Base-by-base conservation (phyloP, 495 filamentous ascomycete genomes). In the Neurospora sp. region DNA sequence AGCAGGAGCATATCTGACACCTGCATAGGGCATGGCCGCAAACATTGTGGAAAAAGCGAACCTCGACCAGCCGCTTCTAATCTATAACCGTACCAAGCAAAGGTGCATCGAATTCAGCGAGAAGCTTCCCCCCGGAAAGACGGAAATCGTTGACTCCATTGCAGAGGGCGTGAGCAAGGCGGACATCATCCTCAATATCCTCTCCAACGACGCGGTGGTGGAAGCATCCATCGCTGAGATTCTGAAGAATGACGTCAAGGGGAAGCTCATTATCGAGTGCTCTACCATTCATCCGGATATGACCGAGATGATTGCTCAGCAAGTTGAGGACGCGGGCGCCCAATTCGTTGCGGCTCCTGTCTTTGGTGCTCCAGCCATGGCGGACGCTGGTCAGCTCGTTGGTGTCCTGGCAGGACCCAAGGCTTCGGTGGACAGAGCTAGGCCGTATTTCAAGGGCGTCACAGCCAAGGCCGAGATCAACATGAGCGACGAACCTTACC, bases 221-320 rank as follows among this genome's bases (percentile, higher is more conserved):
- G 82, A 84, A 53, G 81, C 82, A 3, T 87, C 89, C 70, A 84
- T 93, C 44, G 82, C 85, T 69, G 76, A 81, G 16, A 79, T 86
- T 40, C 80, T 91, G 73, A 79, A 87, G n/a, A 20, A 71, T 75
- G 85, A 91, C 70, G 83, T 90, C 9, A 83, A 83, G 18, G 90
- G 89, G 42, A 94, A 94, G 81, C 82, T 93, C 20, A 88, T 97
- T 72, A 84, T 97, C 44, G 94, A 97, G 76, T 94, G 91, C 85
- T 95, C 92, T 1, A 98, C 94, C 61, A 89, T 98, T 42, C 91
- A 94, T 80, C 94, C 94, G 0, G 90, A 94, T 53, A 96, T 92
- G 35, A 92, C 93, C 4, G 86, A 91, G 53, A 82, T 81, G 65
- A 76, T 92, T 6, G 88, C 90, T 59, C 82, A 87, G 72, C 82